Evolutionary conservation across 225 moss, liverwort and hornwort genomes (phyloP).

Genomic region (Sphagnum contortum): DNA sequence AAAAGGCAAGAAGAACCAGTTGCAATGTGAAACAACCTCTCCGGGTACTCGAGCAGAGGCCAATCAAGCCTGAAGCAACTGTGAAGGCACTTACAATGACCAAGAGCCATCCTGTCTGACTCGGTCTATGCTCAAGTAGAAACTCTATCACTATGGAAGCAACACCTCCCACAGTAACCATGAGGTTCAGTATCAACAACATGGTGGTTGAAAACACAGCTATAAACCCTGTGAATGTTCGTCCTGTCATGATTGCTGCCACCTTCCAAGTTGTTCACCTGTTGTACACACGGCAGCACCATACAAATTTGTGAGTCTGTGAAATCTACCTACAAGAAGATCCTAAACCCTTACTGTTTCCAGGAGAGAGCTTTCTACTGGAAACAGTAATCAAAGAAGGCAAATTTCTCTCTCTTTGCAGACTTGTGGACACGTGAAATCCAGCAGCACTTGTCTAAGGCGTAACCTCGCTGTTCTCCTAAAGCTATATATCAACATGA

Average conservation of each 20-base stretch:
- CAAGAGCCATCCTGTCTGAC: slow-evolving; percentile 35
- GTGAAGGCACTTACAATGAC: slow-evolving; percentile 40
- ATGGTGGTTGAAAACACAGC: slow-evolving; percentile 53
- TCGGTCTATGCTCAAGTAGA: slow-evolving; percentile 33
- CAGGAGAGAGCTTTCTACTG: too few species aligned
- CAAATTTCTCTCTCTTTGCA: too few species aligned
- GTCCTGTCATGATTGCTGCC: slow-evolving; percentile 38
- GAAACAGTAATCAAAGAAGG: too few species aligned
- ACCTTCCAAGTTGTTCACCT: slow-evolving; percentile 1
- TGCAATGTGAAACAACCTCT: slow-evolving; percentile 53
- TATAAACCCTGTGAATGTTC: slow-evolving; percentile 38
- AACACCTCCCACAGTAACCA: slow-evolving; percentile 38
- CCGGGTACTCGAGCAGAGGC: slow-evolving; percentile 46
- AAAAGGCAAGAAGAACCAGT: slow-evolving; percentile 45
- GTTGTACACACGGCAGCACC: too few species aligned
- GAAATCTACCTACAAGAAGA: too few species aligned
- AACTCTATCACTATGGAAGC: slow-evolving; percentile 30
- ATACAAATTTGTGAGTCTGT: too few species aligned
- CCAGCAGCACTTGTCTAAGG: too few species aligned
- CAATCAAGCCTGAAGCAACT: slow-evolving; percentile 36
- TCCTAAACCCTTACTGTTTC: too few species aligned
- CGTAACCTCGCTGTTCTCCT: too few species aligned
- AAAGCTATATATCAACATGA: too few species aligned
- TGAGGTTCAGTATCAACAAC: slow-evolving; percentile 37
- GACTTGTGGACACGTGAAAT: too few species aligned